Evolutionary conservation across 495 filamentous ascomycete genomes (phyloP).

Genomic region (Clavariopsis aquatica): DNA sequence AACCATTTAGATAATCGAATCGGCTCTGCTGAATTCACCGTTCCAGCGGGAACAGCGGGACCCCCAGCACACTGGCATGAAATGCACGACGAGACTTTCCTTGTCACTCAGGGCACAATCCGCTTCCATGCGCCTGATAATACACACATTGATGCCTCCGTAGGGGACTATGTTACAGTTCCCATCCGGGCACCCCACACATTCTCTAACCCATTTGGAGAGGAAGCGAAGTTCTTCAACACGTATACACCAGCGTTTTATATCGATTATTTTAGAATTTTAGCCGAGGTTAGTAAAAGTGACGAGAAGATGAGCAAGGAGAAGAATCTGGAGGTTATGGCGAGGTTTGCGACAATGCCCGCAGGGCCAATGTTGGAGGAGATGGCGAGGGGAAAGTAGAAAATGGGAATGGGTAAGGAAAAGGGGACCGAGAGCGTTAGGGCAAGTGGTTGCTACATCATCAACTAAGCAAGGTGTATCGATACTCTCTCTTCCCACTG

Average conservation of each 20-base stretch:
- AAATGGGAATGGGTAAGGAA: background rate
- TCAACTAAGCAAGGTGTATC: too few species aligned
- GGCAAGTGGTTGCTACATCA: background rate
- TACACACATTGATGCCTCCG: constrained; percentile 48
- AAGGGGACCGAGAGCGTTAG: background rate
- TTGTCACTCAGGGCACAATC: constrained; percentile 52
- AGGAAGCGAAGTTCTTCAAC: constrained; percentile 58
- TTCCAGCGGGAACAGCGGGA: constrained; percentile 52
- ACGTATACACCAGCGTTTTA: constrained; percentile 57
- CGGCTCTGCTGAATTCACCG: constrained; percentile 50
- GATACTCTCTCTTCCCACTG: too few species aligned
- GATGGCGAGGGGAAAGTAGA: constrained; percentile 17
- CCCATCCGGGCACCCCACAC: constrained; percentile 55
- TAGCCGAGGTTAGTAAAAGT: constrained; percentile 42
- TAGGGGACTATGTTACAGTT: constrained; percentile 56
- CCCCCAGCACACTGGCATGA: constrained; percentile 52
- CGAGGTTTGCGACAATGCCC: constrained; percentile 50
- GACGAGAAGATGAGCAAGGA: constrained; percentile 45
- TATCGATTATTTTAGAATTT: constrained; percentile 55
- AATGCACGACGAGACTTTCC: constrained; percentile 60
- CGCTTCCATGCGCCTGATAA: constrained; percentile 51
- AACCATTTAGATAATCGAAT: constrained; percentile 50
- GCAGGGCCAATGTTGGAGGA: constrained; percentile 40
- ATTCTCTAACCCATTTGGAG: constrained; percentile 57
- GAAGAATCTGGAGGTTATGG: constrained; percentile 48